Conservation (phyloP, 306 rosid species). For the Cicer judaicum region DNA sequence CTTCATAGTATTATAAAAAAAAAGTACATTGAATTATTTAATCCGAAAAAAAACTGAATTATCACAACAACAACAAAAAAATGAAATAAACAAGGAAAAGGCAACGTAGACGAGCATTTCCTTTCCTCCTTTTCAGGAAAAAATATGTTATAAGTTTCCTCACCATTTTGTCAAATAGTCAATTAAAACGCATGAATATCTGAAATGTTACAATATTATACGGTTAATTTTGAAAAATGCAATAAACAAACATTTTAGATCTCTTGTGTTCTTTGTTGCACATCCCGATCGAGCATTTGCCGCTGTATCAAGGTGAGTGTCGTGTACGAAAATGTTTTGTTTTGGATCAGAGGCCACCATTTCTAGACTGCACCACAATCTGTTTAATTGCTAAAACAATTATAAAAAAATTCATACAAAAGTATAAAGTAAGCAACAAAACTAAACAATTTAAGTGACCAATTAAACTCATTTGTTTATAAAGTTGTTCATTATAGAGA, state of each 20-base stretch:
- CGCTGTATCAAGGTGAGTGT: slow-evolving; percentile 47
- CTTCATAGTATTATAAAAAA: no score
- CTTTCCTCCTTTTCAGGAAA: background rate
- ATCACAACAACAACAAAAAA: background rate
- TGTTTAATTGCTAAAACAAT: background rate
- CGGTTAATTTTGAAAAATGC: background rate
- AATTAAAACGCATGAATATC: slow-evolving; percentile 1
- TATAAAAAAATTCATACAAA: no score
- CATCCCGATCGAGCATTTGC: slow-evolving; percentile 36
- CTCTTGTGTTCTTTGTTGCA: slow-evolving; percentile 21
- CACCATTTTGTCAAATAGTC: slow-evolving; percentile 18
- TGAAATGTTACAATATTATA: background rate
- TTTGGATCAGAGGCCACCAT: slow-evolving; percentile 34
- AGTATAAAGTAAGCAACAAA: no score
- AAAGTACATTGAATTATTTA: no score
- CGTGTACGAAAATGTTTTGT: slow-evolving; percentile 55
- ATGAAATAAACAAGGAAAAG: background rate
- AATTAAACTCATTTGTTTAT: no score
- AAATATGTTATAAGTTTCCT: background rate
- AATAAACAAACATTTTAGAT: background rate
- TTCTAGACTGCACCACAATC: background rate
- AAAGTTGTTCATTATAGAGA: no score
- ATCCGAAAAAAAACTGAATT: no score
- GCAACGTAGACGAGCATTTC: background rate
- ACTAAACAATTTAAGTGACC: no score